Evolutionary conservation across 169 alveolate genomes (phyloP).

Genomic region (Plasmodium vinckei): DNA sequence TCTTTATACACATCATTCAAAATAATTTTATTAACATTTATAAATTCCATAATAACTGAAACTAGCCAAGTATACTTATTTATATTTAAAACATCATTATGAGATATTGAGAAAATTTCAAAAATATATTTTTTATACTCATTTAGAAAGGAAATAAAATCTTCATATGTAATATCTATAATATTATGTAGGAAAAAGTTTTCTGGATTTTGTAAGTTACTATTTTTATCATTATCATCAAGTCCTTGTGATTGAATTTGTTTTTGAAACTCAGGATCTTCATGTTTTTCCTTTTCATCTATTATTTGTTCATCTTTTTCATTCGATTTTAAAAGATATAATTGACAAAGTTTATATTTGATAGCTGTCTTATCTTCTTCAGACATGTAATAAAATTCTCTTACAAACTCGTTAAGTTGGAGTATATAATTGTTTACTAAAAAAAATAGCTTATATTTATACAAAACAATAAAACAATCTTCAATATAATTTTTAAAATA

Average conservation of each 20-base stretch:
- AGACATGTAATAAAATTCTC: conserved; percentile 24
- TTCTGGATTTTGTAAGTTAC: not conserved
- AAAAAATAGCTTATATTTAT: conserved; percentile 61
- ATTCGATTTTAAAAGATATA: not conserved
- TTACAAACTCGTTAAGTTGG: conserved; percentile 48
- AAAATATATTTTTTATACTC: conserved; percentile 53
- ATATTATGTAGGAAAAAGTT: conserved; percentile 21
- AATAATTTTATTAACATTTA: conserved; percentile 64
- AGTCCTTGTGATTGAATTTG: not conserved
- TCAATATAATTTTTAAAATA: conserved; percentile 47
- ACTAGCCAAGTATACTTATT: conserved; percentile 64
- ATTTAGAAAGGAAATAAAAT: conserved; percentile 22
- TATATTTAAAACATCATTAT: conserved; percentile 27
- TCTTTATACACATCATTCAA: conserved; percentile 42
- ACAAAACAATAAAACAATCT: conserved; percentile 36
- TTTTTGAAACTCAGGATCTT: not conserved
- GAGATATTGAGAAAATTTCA: conserved; percentile 53
- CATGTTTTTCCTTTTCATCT: not conserved
- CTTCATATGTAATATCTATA: conserved; percentile 56
- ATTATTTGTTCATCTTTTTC: not conserved
- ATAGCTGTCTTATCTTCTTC: conserved; percentile 14
- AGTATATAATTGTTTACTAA: conserved; percentile 46
- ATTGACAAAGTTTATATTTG: not conserved
- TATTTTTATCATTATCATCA: not conserved
- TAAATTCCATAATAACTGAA: conserved; percentile 47